Base-by-base conservation (phyloP, 129 eudicot species). In the Glebionis coronaria region DNA sequence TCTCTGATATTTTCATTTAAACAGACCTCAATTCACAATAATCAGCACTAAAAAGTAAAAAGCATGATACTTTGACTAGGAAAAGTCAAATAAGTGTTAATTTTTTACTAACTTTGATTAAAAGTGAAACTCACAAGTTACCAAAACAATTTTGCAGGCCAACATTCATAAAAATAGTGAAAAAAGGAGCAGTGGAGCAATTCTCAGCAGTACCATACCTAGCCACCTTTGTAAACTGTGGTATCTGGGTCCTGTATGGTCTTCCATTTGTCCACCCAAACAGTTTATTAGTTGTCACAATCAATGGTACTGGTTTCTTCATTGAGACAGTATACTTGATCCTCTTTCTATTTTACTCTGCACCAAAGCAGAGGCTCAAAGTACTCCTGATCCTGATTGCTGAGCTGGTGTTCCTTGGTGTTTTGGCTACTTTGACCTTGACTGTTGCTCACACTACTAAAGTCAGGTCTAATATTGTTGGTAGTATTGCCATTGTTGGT, bases 221-320 rank as follows among this genome's bases (percentile, higher is more conserved):
- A 0, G 91, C 88, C 5, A 86, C 95, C 1, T 80, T 93, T 6
- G 23, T 93, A 4, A 93, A 93, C 73, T 88, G 95, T 49, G 90
- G 86, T 28, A 73, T 93, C 9, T 88, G 98, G 98, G 73, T 81
- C 6, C 56, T 88, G 57, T 93, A 88, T 67, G 96, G 98, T 0
- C 82, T 93, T 42, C 98, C 98, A 1, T 8, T 82, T 54, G 87
- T 88, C 19, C 95, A 88, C 75, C 98, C 96, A 7, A 65, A 78
- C 77, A 67, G 78, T 28, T 13, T 72, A 3, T 28, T 78, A 63
- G 82, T 78, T 5, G 19, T 78, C 56, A 88, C 96, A 45, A 92
- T 93, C 19, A 83, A 87, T 44, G 96, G 91, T 2, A 2, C 85
- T 2, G 98, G 98, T 0, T 69, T 84, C 2, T 38, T 75, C 0